Conservation (phyloP, 2,329 filamentous ascomycete species). For the Talaromyces atroroseus region DNA sequence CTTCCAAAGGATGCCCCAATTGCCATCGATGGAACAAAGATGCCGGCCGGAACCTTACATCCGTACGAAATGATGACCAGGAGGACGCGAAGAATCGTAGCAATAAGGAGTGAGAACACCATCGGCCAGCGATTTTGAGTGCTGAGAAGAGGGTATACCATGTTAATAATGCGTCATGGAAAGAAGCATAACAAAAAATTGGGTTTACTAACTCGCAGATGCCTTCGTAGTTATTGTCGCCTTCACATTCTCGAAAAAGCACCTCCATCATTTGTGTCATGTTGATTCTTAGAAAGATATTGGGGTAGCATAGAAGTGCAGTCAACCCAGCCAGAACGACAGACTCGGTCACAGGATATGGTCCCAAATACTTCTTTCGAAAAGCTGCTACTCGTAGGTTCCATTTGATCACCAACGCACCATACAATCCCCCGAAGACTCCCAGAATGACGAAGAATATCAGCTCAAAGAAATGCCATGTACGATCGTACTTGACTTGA, state of each 20-base stretch:
- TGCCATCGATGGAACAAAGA: constrained; percentile 98
- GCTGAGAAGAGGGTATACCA: constrained; percentile 25
- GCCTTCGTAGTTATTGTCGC: constrained; percentile 78
- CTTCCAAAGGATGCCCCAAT: constrained; percentile 91
- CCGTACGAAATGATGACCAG: constrained; percentile 95
- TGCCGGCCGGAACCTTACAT: constrained; percentile 94
- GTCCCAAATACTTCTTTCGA: constrained; percentile 81
- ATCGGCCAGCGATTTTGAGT: constrained; percentile 68
- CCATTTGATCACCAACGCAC: constrained; percentile 97
- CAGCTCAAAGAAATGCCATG: constrained; percentile 97
- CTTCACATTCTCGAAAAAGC: constrained; percentile 88
- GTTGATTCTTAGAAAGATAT: constrained; percentile 90
- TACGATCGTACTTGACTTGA: constrained; percentile 88
- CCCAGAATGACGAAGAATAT: constrained; percentile 89
- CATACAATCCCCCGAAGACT: constrained; percentile 89
- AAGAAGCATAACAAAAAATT: neutral
- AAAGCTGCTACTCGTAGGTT: constrained; percentile 88
- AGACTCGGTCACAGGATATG: constrained; percentile 81
- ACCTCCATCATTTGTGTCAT: constrained; percentile 99
- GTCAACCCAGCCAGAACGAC: constrained; percentile 77
- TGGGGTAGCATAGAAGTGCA: constrained; percentile 92
- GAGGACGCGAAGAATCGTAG: constrained; percentile 73
- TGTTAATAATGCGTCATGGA: constrained; percentile 11
- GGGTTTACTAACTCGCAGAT: constrained; percentile 64
- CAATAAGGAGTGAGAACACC: constrained; percentile 69